Evolutionary conservation across 805 yeast genomes (phyloP).

Genomic region (Candida maris): DNA sequence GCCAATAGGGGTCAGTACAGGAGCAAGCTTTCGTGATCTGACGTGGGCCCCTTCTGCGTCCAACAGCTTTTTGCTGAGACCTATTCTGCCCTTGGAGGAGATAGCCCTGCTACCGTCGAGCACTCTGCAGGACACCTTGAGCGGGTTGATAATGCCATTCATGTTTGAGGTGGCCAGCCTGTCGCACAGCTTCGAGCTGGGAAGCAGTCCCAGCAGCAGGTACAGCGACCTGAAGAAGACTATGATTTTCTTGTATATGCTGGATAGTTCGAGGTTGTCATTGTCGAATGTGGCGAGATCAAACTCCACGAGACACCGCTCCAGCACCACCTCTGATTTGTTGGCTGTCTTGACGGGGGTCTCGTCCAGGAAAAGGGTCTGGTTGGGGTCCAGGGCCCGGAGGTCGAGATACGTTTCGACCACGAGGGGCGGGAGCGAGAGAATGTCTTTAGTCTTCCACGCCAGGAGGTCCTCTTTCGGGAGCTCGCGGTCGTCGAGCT

Average conservation of each 20-base stretch:
- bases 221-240: constrained; percentile 71
- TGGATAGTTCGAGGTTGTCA: constrained; percentile 53
- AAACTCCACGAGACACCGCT: constrained; percentile 88
- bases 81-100: constrained; percentile 78
- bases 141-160: constrained; percentile 28
- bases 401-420: constrained; percentile 62
- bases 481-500: constrained; percentile 35
- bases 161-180: constrained; percentile 32
- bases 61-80: constrained; percentile 55
- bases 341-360: constrained; percentile 56
- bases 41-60: constrained; percentile 40
- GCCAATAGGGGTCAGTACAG: constrained; percentile 76
- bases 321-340: constrained; percentile 84
- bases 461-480: constrained; percentile 53
- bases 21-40: constrained; percentile 58
- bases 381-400: constrained; percentile 21
- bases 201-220: constrained; percentile 63
- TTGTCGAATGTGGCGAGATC: constrained; percentile 44
- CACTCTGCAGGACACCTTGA: constrained; percentile 55
- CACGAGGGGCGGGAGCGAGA: constrained; percentile 71
- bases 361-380: constrained; percentile 23
- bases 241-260: constrained; percentile 70
- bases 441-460: constrained; percentile 52
- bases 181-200: constrained; percentile 59
- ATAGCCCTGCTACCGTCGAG: constrained; percentile 79